phyloP scores from a whole-genome alignment of 1,284 basidiomycete species.

The Rhodofomes roseus region DNA sequence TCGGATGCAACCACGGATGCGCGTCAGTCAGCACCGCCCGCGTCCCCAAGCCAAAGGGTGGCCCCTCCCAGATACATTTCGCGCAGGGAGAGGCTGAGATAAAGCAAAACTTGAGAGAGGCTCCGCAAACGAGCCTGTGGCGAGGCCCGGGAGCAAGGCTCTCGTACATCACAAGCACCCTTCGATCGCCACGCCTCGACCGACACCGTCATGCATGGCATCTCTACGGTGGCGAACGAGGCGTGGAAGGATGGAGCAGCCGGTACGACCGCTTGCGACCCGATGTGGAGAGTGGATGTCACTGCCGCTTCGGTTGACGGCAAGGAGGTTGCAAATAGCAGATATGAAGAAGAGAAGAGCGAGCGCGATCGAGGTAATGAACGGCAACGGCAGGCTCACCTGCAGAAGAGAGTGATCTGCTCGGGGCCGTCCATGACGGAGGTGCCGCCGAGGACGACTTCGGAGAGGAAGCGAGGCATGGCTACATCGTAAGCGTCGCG shows the following conservation, averaged over 20 bases:
- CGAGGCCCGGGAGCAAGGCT: too few species aligned
- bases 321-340: neutral
- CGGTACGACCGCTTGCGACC: too few species aligned
- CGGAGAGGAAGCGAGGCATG: conserved; percentile 4
- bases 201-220: too few species aligned
- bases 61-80: too few species aligned
- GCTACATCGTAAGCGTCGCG: conserved; percentile 6
- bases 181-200: too few species aligned
- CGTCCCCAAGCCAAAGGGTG: neutral
- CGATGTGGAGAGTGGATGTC: neutral
- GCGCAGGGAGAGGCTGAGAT: too few species aligned
- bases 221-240: too few species aligned
- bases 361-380: neutral
- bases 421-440: neutral
- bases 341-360: neutral
- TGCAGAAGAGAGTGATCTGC: conserved; percentile 1
- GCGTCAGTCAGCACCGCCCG: neutral
- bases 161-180: too few species aligned
- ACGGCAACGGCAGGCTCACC: neutral
- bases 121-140: too few species aligned
- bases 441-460: conserved; percentile 3
- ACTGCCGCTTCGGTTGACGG: neutral
- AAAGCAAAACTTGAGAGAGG: too few species aligned
- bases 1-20: neutral
- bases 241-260: too few species aligned